Percentiles rank a stretch among this genome's conserved stretches.
Evolutionary conservation across 345 rosid genomes (phyloP).

Genomic region (Turnera subulata): DNA sequence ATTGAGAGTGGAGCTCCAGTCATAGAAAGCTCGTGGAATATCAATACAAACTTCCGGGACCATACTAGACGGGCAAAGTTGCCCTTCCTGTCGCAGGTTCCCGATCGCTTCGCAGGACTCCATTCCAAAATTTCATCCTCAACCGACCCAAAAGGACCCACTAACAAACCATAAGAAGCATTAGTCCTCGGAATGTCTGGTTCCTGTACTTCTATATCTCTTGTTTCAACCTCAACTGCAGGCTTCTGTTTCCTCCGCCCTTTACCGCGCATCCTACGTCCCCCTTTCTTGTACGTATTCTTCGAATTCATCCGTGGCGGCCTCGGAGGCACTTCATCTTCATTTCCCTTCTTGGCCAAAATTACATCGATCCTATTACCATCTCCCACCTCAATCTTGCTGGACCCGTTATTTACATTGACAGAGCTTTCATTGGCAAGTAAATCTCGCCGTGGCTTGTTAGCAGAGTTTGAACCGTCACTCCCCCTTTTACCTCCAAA

Average conservation of each 20-base stretch:
- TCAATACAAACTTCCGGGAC: constrained; percentile 86
- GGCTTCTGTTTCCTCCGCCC: constrained; percentile 39
- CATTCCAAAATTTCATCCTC: constrained; percentile 79
- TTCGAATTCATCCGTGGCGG: constrained; percentile 29
- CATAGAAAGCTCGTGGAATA: constrained; percentile 98
- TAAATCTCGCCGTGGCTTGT: constrained; percentile 40
- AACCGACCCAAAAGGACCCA: constrained; percentile 79
- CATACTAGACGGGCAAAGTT: constrained; percentile 90
- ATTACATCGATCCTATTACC: constrained; percentile 41
- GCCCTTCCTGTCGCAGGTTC: constrained; percentile 92
- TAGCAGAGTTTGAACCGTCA: constrained; percentile 29
- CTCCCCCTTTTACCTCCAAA: constrained; percentile 51
- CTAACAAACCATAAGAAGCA: constrained; percentile 63
- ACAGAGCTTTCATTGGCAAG: constrained; percentile 45
- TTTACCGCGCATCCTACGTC: constrained; percentile 43
- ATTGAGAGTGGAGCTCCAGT: constrained; percentile 97
- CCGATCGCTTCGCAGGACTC: constrained; percentile 89
- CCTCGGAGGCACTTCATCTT: constrained; percentile 27
- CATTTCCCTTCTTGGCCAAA: constrained; percentile 49
- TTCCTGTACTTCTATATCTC: constrained; percentile 46
- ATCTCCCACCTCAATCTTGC: constrained; percentile 30
- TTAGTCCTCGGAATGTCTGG: constrained; percentile 61
- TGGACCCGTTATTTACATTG: constrained; percentile 37
- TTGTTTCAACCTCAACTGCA: constrained; percentile 27
- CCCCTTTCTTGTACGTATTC: constrained; percentile 49